Base-by-base conservation (phyloP, 805 yeast genomes). In the Clavispora fructus region DNA sequence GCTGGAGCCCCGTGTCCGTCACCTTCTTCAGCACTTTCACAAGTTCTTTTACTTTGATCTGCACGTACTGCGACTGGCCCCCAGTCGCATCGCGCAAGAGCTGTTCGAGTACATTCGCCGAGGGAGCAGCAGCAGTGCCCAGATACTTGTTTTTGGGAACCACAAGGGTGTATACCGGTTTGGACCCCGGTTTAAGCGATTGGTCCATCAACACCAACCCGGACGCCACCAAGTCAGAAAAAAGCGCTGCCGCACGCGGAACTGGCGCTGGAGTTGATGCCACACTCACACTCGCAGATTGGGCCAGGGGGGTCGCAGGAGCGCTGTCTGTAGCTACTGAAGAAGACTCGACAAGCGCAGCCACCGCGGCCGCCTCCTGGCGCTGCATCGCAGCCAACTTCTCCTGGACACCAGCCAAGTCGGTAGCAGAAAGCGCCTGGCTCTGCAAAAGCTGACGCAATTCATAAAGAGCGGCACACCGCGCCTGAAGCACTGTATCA, bases 391-490 rank as follows among this genome's bases (percentile, higher is more conserved):
- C 57, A 39, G 62, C 61, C 32, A 74, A 55, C 47, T 69, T 70
- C n/a, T 53, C 50, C 50, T 67, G 72, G 6, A 74, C 68, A 1
- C 69, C 69, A 31, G 54, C 51, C 43, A 74, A 61, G 32, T 73
- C 75, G 14, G 55, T 52, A 12, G 59, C 58, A 39, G 60, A 62
- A 62, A 73, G 61, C 13, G 54, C 51, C 46, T 67, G 73, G 48
- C 60, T 67, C 14, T 64, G 60, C 38, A 79, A 60, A 27, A 79
- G 65, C 14, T 44, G 52, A 32, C 68, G 65, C 45, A 79, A 63
- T 51, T 77, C 76, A 33, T 61, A 60, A 50, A 79, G 66, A 4
- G 79, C 75, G 35, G 68, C 66, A 44, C 67, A 65, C 39, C 79
- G 62, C 39, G 72, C 79, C 26, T 57, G 58, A 1, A 77, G 67